Base-by-base conservation (phyloP, 768 basidiomycete genomes). In the Mycena vitilis region DNA sequence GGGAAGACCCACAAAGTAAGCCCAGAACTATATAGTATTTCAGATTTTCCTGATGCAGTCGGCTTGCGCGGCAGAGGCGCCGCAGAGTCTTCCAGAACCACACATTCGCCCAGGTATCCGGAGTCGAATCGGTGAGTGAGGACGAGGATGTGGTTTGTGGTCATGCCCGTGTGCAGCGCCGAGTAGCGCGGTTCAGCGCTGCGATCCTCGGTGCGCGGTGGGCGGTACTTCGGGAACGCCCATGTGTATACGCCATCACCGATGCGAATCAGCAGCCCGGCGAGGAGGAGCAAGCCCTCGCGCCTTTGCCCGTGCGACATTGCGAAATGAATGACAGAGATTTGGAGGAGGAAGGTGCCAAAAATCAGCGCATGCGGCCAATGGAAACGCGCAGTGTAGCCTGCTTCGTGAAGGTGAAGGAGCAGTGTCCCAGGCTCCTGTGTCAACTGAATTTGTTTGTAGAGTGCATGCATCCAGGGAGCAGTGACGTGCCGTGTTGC, bases 151-250 rank as follows among this genome's bases (percentile, higher is more conserved):
- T 59, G 44, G 25, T 44, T 45, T 3, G 44, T 59, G 1, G 57
- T 59, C 57, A 47, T 45, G 10, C 57, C 57, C 2, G 57, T 59
- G 42, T 59, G 57, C 2, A 59, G 57, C 25, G 42, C 57, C 8
- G 23, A 59, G 18, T 34, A 47, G 18, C 57, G 57, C 3, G 57
- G 42, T 6, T 22, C 20, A 23, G 5, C 40, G 16, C 25, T 36
- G 25, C 12, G 23, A 20, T 45, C 13, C 16, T 13, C 18, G 15
- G 6, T 18, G 44, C 57, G 57, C 5, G 57, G 44, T 3, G 11
- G 20, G 7, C 16, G 44, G n/a, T 45, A 47, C 30, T 20, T 25
- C 2, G 57, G 57, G 8, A 5, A 59, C 3, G 57, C 57, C 57
- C 57, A 36, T 10, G 42, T 25, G 18, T 30, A 34, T 6, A n/a